Base-by-base conservation (phyloP, 176 grass and related monocot genomes). In the Canna indica region DNA sequence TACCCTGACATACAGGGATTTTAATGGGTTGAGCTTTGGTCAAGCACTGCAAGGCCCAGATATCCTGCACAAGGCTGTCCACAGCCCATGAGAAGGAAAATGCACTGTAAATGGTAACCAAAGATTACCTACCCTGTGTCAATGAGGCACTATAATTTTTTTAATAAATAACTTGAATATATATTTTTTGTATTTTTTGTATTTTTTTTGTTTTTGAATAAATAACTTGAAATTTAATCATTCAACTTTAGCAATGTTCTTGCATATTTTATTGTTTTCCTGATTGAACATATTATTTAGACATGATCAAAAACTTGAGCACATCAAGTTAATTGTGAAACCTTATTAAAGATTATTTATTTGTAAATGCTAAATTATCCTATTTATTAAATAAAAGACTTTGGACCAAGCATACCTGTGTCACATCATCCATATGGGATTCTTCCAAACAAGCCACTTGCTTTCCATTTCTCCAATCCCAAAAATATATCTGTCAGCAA, bases 401-500 rank as follows among this genome's bases (percentile, higher is more conserved):
- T 29, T 56, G 3, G 48, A 39, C 17, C 17, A 45, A 26, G 39
- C 34, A 73, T 83, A 90, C 86, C 70, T 92, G 88, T 60, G 86
- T 97, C 54, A 97, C 93, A 73, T 92, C 93, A 58, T 92, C 93
- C 71, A 83, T 89, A 77, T 96, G 93, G 73, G 84, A 90, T 76
- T 92, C 88, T 75, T 97, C 86, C 59, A 97, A 75, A 79, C 82
- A 92, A 46, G 88, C 86, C 70, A 90, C 44, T 66, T 85, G 88
- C 72, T 90, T 97, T 75, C 79, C 83, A 83, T 74, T 92, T 85
- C 88, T 92, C 93, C 88, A 91, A 77, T 96, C 93, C 93, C 88
- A 97, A 47, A 97, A 81, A 26, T 85, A 72, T 81, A 97, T 80
- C 88, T 97, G 71, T 13, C 83, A 73, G 29, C 20, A 72, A 75